Percentiles rank a stretch among this genome's conserved stretches.
Evolutionary conservation across 495 filamentous ascomycete genomes (phyloP).

Genomic region (Aspergillus ellipticus): DNA sequence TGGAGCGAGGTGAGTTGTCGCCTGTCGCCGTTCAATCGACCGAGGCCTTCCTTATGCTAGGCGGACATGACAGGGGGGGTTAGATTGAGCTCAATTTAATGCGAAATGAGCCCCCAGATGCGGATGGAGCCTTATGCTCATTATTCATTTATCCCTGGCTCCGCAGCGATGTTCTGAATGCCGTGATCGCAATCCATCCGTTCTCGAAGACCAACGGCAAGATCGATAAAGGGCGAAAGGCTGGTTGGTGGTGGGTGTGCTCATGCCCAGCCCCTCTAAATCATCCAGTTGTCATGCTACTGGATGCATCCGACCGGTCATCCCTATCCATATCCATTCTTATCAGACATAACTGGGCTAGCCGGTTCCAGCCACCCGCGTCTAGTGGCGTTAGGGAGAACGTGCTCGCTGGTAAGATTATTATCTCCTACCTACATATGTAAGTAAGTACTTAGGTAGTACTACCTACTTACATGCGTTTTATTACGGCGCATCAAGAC

Average conservation of each 20-base stretch:
- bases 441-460: too few species aligned
- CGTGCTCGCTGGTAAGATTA: conserved; percentile 9
- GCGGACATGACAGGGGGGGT: not conserved
- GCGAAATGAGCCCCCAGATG: not conserved
- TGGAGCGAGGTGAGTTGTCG: not conserved
- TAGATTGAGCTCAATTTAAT: not conserved
- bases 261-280: not conserved
- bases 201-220: not conserved
- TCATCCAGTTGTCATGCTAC: not conserved
- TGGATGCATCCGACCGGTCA: not conserved
- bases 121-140: not conserved
- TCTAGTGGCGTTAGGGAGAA: conserved; percentile 7
- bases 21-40: too few species aligned
- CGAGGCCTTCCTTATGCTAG: too few species aligned
- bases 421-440: not conserved
- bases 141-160: not conserved
- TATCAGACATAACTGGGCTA: not conserved
- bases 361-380: conserved; percentile 7
- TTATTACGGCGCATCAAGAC: not conserved
- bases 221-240: not conserved
- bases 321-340: not conserved
- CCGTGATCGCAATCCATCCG: not conserved
- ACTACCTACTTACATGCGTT: not conserved
- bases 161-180: not conserved
- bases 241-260: not conserved